Base-by-base conservation (phyloP, 345 rosid species). In the Xanthoceras sorbifolium region DNA sequence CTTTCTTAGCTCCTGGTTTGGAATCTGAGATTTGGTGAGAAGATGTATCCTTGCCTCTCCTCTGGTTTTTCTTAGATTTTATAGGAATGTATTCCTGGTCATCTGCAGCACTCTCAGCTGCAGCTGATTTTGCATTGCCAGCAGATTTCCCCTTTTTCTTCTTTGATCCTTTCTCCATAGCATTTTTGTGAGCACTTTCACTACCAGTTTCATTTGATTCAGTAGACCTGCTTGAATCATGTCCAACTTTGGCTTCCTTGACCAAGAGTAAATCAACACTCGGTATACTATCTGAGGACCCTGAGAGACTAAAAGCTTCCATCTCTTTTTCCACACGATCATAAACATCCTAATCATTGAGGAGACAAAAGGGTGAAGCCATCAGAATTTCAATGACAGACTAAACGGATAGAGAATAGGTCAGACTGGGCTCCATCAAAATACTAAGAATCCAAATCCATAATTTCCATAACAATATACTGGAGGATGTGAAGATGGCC, bases 41-140 rank as follows among this genome's bases (percentile, higher is more conserved):
- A 59, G 94, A 82, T 65, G 88, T 48, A 76, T 88, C 98, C 90
- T 85, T 95, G 60, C 89, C 89, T 88, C 85, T 92, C 85, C 87
- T 93, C 82, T 90, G 98, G 86, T 85, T 95, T 84, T 89, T 92
- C 91, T 88, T 93, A 71, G 96, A 90, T 86, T 92, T 93, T 65
- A 85, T 75, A 67, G 92, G 91, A 69, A 80, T 42, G 11, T 85
- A 89, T 79, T 87, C 97, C 73, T 86, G 87, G 63, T 87, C 84
- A 65, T 95, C 98, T 61, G 76, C 77, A 86, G 73, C 76, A 78
- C 80, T 87, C 77, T 89, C 98, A 75, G 76, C 69, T 3, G 74
- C 50, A 71, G 74, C 80, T 79, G 87, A 25, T 84, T 88, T 95
- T 80, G 73, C 54, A 70, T 64, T 65, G 67, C 88, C 90, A 62